Percentiles rank a stretch among this genome's conserved stretches.
phyloP scores from a whole-genome alignment of 257 asterid genomes.

The Jasminum sambac region DNA sequence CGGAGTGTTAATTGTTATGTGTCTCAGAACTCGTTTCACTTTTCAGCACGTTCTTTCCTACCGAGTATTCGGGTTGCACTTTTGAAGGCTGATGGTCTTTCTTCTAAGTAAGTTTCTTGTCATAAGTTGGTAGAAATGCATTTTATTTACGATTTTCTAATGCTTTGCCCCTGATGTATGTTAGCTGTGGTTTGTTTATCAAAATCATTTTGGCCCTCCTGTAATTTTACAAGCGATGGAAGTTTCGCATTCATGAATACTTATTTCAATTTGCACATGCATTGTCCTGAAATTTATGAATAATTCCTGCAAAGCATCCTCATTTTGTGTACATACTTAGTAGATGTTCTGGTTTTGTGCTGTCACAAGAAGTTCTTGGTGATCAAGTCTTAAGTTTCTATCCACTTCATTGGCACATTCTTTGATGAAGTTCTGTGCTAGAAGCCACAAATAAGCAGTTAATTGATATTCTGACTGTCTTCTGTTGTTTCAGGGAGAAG shows the following conservation, averaged over 20 bases:
- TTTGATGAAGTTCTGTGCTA: slow-evolving; percentile 1
- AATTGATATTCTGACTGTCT: slow-evolving; percentile 16
- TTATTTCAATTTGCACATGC: background rate
- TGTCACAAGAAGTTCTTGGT: background rate
- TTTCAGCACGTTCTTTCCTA: slow-evolving; percentile 43
- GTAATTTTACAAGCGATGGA: background rate
- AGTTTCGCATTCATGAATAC: background rate
- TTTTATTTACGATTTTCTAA: slow-evolving; percentile 16
- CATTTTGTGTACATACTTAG: slow-evolving; percentile 4
- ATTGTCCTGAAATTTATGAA: background rate
- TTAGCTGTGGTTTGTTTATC: background rate
- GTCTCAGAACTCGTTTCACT: slow-evolving; percentile 39
- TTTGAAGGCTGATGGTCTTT: slow-evolving; percentile 55
- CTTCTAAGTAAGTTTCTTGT: slow-evolving; percentile 56
- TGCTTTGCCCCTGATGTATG: background rate
- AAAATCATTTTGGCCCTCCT: background rate
- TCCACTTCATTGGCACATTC: slow-evolving; percentile 15
- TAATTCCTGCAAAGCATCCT: background rate
- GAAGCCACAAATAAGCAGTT: slow-evolving; percentile 17
- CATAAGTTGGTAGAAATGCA: background rate
- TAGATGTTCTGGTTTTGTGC: slow-evolving; percentile 3
- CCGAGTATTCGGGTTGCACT: slow-evolving; percentile 42
- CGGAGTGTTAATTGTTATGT: slow-evolving; percentile 40
- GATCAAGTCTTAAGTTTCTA: slow-evolving; percentile 1
- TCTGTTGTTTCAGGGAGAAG: slow-evolving; percentile 68